These are phyloP conservation scores for Lepiota venenata DNA, from an alignment of 768 basidiomycete species.

Conservation along the genomic window DNA sequence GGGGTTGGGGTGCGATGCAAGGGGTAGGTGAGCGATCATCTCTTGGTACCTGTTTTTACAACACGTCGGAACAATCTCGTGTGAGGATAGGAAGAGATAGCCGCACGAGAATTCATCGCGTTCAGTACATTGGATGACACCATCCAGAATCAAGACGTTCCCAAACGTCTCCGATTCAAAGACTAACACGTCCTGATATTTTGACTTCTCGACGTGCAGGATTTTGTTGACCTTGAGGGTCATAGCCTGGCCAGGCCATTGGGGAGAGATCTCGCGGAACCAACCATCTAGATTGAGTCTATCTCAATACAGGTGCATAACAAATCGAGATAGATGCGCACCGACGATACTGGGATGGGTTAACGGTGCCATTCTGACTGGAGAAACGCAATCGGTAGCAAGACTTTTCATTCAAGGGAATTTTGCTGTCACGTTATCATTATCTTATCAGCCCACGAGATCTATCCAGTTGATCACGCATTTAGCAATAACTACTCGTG, in stretches of 20 bases:
- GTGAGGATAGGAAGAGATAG: not conserved
- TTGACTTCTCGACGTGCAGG: conserved; percentile 88
- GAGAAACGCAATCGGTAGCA: not conserved
- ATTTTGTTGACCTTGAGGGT: conserved; percentile 94
- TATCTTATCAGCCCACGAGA: conserved; percentile 3
- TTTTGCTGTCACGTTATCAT: conserved; percentile 8
- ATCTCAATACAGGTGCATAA: not conserved
- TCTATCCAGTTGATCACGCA: not conserved
- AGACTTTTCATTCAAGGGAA: not conserved
- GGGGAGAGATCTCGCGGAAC: conserved; percentile 93
- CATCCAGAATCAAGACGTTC: conserved; percentile 95
- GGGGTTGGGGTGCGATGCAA: conserved; percentile 94
- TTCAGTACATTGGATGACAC: conserved; percentile 96
- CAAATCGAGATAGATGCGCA: conserved; percentile 15
- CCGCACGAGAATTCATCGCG: conserved; percentile 96
- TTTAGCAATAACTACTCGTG: too few species aligned
- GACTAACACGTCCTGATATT: conserved; percentile 96
- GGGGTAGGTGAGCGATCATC: conserved; percentile 98
- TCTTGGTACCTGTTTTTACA: conserved; percentile 77
- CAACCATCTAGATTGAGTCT: conserved; percentile 67
- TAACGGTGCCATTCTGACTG: conserved; percentile 45
- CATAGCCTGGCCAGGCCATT: conserved; percentile 99
- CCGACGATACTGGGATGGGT: conserved; percentile 56
- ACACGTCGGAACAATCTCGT: not conserved
- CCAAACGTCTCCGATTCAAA: conserved; percentile 96